Base-by-base conservation (phyloP, 2,329 filamentous ascomycete species). In the Bipolaris oryzae region DNA sequence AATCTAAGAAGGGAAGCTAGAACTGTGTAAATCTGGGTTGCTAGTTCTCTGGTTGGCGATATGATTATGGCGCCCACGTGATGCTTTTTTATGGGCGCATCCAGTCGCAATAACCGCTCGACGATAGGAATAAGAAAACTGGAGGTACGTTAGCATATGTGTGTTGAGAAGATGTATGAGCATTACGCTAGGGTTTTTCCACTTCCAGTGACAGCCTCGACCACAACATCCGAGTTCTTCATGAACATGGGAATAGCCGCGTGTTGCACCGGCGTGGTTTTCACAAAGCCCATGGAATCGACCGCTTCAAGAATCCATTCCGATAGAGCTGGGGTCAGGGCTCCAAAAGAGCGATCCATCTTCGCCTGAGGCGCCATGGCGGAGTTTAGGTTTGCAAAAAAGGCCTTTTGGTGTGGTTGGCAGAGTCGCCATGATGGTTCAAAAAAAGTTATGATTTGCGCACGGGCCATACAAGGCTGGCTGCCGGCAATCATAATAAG, bases 201-300 rank as follows among this genome's bases (percentile, higher is more conserved):
- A 38, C 70, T 74, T 15, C 74, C 74, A 7, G 74, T 76, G 3
- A 76, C 74, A 15, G 86, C 87, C 80, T 96, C 92, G 5, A 96
- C 92, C 1, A 96, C 92, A 4, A 96, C 91, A 76, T 96, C 92
- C 71, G 96, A 96, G 74, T 96, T 90, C 49, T 87, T 88, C 78
- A 93, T 88, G 73, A 96, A 95, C 49, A 96, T 85, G 11, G 92
- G 92, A 64, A 97, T 89, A 4, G 91, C 89, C 57, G 92, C 94
- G 42, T 93, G 91, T 78, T 98, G 94, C n/a, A 97, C 93, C 1
- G 94, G 94, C 3, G 93, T 97, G 84, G 95, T 93, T 74, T 89
- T 88, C 61, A 83, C 80, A 76, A 96, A 96, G 58, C 92, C 91
- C 88, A 95, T 94, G 62, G 88, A 86, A 47, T 87, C 83, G 46